Conservation (phyloP, 2,329 filamentous ascomycete genomes). For the Davidsoniella neocaledoniae region DNA sequence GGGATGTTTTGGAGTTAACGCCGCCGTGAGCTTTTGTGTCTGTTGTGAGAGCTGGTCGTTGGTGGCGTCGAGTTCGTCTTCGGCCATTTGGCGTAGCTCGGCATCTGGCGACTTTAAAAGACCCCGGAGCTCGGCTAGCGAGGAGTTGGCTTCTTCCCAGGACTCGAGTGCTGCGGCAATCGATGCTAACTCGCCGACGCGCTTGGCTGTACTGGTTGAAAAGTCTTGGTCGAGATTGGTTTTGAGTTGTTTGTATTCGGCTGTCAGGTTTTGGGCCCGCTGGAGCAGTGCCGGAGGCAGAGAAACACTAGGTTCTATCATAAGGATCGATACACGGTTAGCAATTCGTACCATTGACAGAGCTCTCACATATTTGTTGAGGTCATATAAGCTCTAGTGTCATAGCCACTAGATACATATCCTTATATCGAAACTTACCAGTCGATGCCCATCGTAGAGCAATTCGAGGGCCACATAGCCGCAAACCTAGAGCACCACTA, state of each 20-base stretch:
- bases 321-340: background rate
- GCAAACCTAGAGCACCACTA: too few relatives aligned
- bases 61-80: slow-evolving; percentile 64
- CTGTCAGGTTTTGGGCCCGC: slow-evolving; percentile 39
- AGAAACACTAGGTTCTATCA: slow-evolving; percentile 12
- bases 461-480: background rate
- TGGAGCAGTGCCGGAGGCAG: slow-evolving; percentile 40
- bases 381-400: too few relatives aligned
- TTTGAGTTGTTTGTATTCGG: slow-evolving; percentile 40
- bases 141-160: slow-evolving; percentile 37
- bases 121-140: slow-evolving; percentile 34
- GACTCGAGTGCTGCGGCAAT: slow-evolving; percentile 40
- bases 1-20: slow-evolving; percentile 72
- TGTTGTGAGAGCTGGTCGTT: slow-evolving; percentile 43
- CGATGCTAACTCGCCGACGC: slow-evolving; percentile 42
- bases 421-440: background rate
- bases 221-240: slow-evolving; percentile 34
- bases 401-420: too few relatives aligned
- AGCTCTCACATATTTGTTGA: too few relatives aligned
- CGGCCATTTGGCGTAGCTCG: slow-evolving; percentile 62
- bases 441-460: background rate
- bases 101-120: slow-evolving; percentile 35
- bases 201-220: slow-evolving; percentile 39
- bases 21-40: slow-evolving; percentile 51
- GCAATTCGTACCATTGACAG: background rate